Conservation (phyloP, 352 stramenopile species). For the Stramenopiles sp. region DNA sequence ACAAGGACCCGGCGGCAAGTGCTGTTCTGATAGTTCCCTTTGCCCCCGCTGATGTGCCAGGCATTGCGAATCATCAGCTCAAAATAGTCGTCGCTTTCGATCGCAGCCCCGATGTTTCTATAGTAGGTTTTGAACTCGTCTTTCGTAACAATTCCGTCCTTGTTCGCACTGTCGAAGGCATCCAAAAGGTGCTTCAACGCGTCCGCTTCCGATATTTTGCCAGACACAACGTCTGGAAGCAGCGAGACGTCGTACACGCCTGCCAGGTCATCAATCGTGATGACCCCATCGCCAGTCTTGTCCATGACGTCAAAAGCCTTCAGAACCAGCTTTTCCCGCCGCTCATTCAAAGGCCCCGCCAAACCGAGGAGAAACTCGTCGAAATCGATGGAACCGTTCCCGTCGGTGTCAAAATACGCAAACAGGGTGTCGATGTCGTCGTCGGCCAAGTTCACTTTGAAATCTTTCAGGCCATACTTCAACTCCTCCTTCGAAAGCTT, state of each 20-base stretch:
- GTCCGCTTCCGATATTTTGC: conserved; percentile 26
- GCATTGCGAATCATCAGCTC: conserved; percentile 28
- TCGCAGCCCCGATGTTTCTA: too few species aligned
- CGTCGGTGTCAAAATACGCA: conserved; percentile 55
- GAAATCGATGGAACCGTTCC: conserved; percentile 50
- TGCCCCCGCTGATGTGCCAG: conserved; percentile 24
- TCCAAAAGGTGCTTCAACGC: conserved; percentile 51
- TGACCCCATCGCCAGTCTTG: conserved; percentile 36
- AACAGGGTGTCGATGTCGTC: conserved; percentile 36
- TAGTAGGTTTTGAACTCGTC: too few species aligned
- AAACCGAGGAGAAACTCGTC: conserved; percentile 60
- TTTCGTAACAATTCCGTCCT: conserved; percentile 29
- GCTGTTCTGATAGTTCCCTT: too few species aligned
- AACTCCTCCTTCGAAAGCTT: conserved; percentile 27
- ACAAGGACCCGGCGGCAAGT: conserved; percentile 37
- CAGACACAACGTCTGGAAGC: conserved; percentile 46
- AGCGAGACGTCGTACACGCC: conserved; percentile 38
- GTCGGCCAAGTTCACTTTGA: conserved; percentile 21
- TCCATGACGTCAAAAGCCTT: conserved; percentile 58
- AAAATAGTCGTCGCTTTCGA: too few species aligned
- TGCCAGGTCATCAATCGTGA: conserved; percentile 41
- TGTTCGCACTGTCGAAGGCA: conserved; percentile 35
- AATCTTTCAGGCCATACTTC: conserved; percentile 26
- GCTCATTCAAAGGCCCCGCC: conserved; percentile 38
- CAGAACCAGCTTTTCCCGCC: conserved; percentile 39